phyloP scores from a whole-genome alignment of 805 yeast genomes.

The Metschnikowia arizonensis region DNA sequence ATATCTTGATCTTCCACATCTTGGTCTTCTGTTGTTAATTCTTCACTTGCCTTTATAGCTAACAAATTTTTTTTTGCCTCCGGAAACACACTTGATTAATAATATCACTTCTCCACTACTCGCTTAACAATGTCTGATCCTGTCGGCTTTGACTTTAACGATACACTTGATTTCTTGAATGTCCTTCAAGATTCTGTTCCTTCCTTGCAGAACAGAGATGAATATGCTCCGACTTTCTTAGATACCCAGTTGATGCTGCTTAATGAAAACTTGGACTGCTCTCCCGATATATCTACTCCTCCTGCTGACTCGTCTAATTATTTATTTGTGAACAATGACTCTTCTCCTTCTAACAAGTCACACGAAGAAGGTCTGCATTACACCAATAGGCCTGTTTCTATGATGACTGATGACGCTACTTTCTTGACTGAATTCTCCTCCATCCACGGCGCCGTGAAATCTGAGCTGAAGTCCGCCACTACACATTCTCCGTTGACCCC shows the following conservation, averaged over 20 bases:
- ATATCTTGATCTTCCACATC: too few species aligned
- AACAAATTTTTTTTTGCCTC: too few species aligned
- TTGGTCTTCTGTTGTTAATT: too few species aligned
- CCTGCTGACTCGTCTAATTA: background rate
- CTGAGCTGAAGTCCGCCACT: background rate
- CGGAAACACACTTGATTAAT: too few species aligned
- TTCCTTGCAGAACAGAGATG: background rate
- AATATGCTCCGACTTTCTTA: background rate
- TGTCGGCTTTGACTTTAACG: conserved; percentile 4
- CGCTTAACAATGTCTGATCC: background rate
- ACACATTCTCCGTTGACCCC: conserved; percentile 3
- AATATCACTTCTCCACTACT: too few species aligned
- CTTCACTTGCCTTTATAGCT: too few species aligned
- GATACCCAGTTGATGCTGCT: conserved; percentile 2
- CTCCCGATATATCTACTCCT: background rate
- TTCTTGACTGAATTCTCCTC: conserved; percentile 5
- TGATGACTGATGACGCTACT: conserved; percentile 5
- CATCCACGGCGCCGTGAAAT: background rate
- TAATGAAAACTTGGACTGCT: background rate
- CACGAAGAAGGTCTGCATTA: background rate
- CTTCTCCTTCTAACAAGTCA: background rate
- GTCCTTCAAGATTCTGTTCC: conserved; percentile 5
- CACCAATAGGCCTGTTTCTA: background rate
- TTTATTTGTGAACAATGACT: background rate
- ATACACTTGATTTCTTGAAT: conserved; percentile 2